Percentiles rank a stretch among this genome's conserved stretches.
phyloP scores from a whole-genome alignment of 208 protist genomes.

The Kentomonas sorsogonicus region DNA sequence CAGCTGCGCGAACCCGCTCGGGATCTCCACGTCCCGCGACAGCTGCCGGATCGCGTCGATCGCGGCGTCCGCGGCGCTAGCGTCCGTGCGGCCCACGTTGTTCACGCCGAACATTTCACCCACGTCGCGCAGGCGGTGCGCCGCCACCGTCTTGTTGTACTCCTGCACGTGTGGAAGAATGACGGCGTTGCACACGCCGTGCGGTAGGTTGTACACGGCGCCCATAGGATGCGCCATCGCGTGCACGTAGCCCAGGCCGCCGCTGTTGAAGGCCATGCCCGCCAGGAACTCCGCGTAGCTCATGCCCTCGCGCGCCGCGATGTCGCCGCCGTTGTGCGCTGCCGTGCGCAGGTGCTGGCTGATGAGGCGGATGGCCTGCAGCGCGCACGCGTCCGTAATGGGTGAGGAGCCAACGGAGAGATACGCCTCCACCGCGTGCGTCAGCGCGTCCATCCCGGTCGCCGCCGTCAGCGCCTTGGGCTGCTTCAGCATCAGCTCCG shows the following conservation, averaged over 20 bases:
- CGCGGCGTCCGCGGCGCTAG: conserved; percentile 41
- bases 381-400: conserved; percentile 65
- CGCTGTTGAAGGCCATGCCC: conserved; percentile 90
- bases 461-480: conserved; percentile 75
- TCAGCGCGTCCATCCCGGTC: conserved; percentile 89
- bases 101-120: conserved; percentile 38
- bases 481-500: conserved; percentile 70
- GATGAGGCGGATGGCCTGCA: conserved; percentile 69
- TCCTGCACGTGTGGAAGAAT: conserved; percentile 76
- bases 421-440: conserved; percentile 87
- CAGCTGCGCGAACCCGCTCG: conserved; percentile 46
- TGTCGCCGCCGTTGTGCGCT: conserved; percentile 38
- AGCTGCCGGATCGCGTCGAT: conserved; percentile 46
- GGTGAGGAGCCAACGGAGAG: conserved; percentile 42
- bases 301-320: conserved; percentile 71
- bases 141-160: conserved; percentile 50
- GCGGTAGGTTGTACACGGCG: conserved; percentile 72
- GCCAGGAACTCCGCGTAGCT: conserved; percentile 79
- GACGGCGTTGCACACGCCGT: conserved; percentile 87
- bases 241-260: conserved; percentile 84
- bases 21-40: conserved; percentile 45
- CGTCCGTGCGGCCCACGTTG: conserved; percentile 32
- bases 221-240: conserved; percentile 88
- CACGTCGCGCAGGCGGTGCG: conserved; percentile 54
- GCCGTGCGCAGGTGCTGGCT: conserved; percentile 51